phyloP scores from a whole-genome alignment of 495 filamentous ascomycete species.

The Aspergillus bertholletiae region DNA sequence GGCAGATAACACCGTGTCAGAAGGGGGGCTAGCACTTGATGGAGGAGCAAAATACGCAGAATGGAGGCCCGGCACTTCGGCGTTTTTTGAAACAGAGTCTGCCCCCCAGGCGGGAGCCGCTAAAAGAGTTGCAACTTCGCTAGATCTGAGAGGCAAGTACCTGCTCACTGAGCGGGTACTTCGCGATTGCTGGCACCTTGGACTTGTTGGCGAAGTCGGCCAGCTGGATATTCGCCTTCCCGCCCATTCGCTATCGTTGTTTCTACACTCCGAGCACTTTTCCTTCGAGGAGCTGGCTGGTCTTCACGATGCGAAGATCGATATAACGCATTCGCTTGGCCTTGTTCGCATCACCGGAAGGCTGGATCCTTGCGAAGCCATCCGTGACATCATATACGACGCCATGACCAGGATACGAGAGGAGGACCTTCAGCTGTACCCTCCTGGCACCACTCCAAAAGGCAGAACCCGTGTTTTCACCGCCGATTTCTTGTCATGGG shows the following conservation, averaged over 20 bases:
- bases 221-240: slow-evolving; percentile 38
- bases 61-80: slow-evolving; percentile 33
- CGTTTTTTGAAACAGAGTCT: slow-evolving; percentile 15
- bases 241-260: slow-evolving; percentile 21
- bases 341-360: slow-evolving; percentile 42
- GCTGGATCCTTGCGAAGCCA: slow-evolving; percentile 31
- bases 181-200: slow-evolving; percentile 43
- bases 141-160: slow-evolving; percentile 27
- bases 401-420: slow-evolving; percentile 31
- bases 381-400: slow-evolving; percentile 39
- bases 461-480: slow-evolving; percentile 14
- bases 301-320: slow-evolving; percentile 39
- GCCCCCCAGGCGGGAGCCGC: slow-evolving; percentile 3
- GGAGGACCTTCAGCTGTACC: slow-evolving; percentile 22
- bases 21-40: neutral
- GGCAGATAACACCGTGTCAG: neutral
- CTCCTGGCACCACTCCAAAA: slow-evolving; percentile 5
- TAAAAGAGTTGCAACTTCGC: slow-evolving; percentile 11
- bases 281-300: slow-evolving; percentile 43
- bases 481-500: slow-evolving; percentile 31
- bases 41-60: neutral
- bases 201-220: slow-evolving; percentile 33
- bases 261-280: slow-evolving; percentile 29
- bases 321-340: slow-evolving; percentile 29
- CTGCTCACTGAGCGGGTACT: slow-evolving; percentile 36